These are phyloP conservation scores for Eugenia klotzschiana DNA, from an alignment of 441 rosid species.

Conservation along the genomic window DNA sequence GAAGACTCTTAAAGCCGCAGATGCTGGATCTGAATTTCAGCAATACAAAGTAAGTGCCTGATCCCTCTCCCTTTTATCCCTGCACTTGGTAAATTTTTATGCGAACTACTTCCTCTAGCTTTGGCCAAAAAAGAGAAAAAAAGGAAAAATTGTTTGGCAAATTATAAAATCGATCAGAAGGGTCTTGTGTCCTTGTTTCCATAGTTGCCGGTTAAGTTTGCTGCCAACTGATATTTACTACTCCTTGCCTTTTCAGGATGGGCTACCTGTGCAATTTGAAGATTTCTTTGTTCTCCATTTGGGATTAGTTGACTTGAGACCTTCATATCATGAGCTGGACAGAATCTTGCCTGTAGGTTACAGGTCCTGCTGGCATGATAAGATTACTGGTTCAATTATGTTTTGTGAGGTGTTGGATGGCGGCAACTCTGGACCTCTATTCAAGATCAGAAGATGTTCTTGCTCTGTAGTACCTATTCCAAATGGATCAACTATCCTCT, in stretches of 20 bases:
- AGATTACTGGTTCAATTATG: constrained; percentile 77
- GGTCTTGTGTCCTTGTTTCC: not conserved
- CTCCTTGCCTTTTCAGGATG: constrained; percentile 45
- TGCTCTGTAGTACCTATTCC: constrained; percentile 61
- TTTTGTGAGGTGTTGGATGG: constrained; percentile 78
- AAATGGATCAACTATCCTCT: constrained; percentile 46
- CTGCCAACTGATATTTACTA: constrained; percentile 2
- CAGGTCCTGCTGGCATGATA: constrained; percentile 97
- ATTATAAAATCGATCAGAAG: not conserved
- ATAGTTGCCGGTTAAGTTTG: not conserved
- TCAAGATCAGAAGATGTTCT: constrained; percentile 68
- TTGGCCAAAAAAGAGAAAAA: not conserved
- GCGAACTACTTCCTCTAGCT: not conserved
- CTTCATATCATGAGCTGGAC: constrained; percentile 60
- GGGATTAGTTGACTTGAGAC: constrained; percentile 75
- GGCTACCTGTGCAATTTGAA: constrained; percentile 79
- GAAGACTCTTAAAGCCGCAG: constrained; percentile 20
- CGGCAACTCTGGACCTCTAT: constrained; percentile 80
- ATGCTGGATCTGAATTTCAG: constrained; percentile 19
- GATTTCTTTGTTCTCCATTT: constrained; percentile 79
- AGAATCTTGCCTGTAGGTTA: constrained; percentile 75
- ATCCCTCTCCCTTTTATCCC: not conserved
- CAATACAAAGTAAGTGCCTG: constrained; percentile 41
- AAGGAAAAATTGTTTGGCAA: not conserved
- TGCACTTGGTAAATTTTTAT: not conserved